These are phyloP conservation scores for Plantago coronopus DNA, from an alignment of 305 asterid genomes.

Conservation along the genomic window DNA sequence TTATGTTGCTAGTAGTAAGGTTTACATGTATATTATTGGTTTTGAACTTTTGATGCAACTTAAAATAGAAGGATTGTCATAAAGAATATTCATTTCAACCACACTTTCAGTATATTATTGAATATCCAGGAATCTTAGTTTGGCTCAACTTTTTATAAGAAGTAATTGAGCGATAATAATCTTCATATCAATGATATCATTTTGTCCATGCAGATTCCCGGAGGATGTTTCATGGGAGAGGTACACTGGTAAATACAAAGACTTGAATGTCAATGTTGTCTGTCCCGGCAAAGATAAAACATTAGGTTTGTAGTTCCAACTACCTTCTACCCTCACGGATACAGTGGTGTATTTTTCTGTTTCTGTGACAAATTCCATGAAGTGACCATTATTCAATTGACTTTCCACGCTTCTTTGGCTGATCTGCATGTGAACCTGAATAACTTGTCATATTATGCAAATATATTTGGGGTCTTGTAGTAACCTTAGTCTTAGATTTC, in stretches of 20 bases:
- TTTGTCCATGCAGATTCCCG: slow-evolving; percentile 64
- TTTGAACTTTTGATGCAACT: no score
- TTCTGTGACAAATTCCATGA: no score
- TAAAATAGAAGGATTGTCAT: background rate
- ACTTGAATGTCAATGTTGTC: slow-evolving; percentile 57
- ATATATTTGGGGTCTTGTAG: slow-evolving; percentile 12
- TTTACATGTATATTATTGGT: no score
- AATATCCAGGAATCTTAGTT: background rate
- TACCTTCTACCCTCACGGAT: slow-evolving; percentile 3
- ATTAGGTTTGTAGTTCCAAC: slow-evolving; percentile 47
- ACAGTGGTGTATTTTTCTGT: no score
- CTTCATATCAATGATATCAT: background rate
- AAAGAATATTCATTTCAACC: background rate
- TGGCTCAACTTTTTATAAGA: background rate
- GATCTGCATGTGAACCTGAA: background rate
- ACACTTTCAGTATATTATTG: background rate
- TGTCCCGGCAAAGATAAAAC: slow-evolving; percentile 78
- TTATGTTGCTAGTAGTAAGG: background rate
- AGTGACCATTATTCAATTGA: no score
- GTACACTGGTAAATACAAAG: slow-evolving; percentile 64
- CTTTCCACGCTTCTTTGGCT: no score
- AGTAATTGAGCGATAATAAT: background rate
- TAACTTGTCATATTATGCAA: background rate
- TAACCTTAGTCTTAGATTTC: slow-evolving; percentile 6
- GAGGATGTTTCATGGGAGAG: slow-evolving; percentile 88